Base-by-base conservation (phyloP, 441 rosid genomes). In the Breynia disticha region DNA sequence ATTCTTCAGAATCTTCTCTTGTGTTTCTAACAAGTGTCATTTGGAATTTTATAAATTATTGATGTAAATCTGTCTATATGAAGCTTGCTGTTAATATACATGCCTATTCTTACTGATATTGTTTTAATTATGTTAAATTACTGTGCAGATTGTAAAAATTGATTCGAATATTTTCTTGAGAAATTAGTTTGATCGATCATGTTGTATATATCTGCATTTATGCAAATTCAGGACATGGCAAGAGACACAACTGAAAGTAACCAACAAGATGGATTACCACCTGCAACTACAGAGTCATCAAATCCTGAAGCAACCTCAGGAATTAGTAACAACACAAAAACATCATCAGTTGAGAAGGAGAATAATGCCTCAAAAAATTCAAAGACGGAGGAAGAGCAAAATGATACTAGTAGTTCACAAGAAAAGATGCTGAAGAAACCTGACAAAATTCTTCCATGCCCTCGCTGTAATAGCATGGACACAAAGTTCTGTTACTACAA, bases 401-500 rank as follows among this genome's bases (percentile, higher is more conserved):
- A 65, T 9, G 68, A 67, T 54, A 39, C 46, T n/a, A 49, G 71
- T 48, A 79, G 71, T 53, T 76, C 76, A 50, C 83, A 80, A 55
- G 79, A 71, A 39, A 71, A 64, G 43, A 65, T 79, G 50, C 71
- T 73, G 11, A 83, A 78, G 72, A 80, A 74, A 71, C 86, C 90
- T 12, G 90, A 83, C 67, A 80, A 78, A 72, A 72, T 83, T 64
- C 60, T 83, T 47, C 82, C 82, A 0, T 83, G 86, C 62, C 90
- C 86, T 0, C 78, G 90, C 52, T 83, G 90, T 72, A 76, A 75
- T 64, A 83, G 90, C 52, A 68, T 76, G 52, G 86, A 83, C 42
- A 83, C 89, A 1, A 82, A 82, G 61, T 82, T 82, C 60, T 82
- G 89, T 65, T 82, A 82, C 65, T 82, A 75, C 66, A 83, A 83